These are phyloP conservation scores for Paxillus ammoniavirescens DNA, from an alignment of 768 basidiomycete genomes.

Conservation along the genomic window DNA sequence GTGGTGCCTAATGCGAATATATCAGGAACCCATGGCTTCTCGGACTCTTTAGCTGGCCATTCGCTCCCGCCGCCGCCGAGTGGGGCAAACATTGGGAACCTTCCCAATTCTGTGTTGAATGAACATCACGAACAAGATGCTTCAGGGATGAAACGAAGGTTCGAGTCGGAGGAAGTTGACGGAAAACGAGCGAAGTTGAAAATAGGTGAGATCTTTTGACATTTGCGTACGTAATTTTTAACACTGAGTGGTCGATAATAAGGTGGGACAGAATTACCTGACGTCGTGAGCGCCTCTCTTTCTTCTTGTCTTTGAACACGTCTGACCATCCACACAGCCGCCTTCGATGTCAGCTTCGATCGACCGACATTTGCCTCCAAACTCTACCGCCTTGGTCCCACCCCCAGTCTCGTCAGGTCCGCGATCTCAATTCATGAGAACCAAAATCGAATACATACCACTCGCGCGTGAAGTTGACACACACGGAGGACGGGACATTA, in stretches of 20 bases:
- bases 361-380: constrained; percentile 18
- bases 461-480: constrained; percentile 72
- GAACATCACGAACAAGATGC: constrained; percentile 53
- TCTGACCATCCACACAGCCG: constrained; percentile 16
- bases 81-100: constrained; percentile 11
- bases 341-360: constrained; percentile 17
- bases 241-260: constrained; percentile 21
- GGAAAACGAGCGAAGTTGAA: constrained; percentile 71
- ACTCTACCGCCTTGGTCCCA: constrained; percentile 28
- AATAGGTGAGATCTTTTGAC: constrained; percentile 52
- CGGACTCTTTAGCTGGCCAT: constrained; percentile 23
- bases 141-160: constrained; percentile 72
- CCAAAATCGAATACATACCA: constrained; percentile 88
- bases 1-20: constrained; percentile 17
- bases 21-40: constrained; percentile 24
- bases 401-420: constrained; percentile 34
- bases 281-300: constrained; percentile 40
- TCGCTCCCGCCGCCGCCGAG: constrained; percentile 15
- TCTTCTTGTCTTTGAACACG: constrained; percentile 8
- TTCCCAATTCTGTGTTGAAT: constrained; percentile 6
- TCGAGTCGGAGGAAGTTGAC: constrained; percentile 63
- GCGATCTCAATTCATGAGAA: constrained; percentile 55
- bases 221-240: constrained; percentile 25
- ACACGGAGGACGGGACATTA: constrained; percentile 79
- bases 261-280: constrained; percentile 46